phyloP scores from a whole-genome alignment of 202 grass and related monocot genomes.

The Panicum hallii region DNA sequence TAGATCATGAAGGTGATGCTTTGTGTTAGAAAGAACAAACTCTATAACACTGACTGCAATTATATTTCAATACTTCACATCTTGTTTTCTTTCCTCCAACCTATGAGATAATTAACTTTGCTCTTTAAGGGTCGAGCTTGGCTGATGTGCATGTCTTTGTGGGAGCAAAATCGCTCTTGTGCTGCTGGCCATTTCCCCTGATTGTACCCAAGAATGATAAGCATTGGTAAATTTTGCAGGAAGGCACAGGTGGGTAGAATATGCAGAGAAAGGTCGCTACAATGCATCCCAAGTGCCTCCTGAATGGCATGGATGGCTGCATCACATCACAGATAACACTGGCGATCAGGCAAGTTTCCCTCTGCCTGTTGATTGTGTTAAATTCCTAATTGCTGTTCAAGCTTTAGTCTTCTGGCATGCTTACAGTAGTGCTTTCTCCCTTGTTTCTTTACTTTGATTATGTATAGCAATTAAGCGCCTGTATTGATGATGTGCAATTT shows the following conservation, averaged over 20 bases:
- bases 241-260: constrained; percentile 93
- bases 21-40: background rate
- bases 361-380: constrained; percentile 2
- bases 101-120: constrained; percentile 1
- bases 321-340: constrained; percentile 81
- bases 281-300: constrained; percentile 96
- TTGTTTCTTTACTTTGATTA: background rate
- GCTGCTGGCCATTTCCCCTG: background rate
- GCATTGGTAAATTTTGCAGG: constrained; percentile 50
- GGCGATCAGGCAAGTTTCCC: constrained; percentile 68
- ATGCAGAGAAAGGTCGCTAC: constrained; percentile 80
- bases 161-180: background rate
- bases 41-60: background rate
- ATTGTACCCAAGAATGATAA: constrained; percentile 27
- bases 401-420: background rate
- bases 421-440: background rate
- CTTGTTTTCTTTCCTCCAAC: constrained; percentile 30
- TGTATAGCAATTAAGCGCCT: background rate
- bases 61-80: background rate
- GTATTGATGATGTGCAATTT: background rate
- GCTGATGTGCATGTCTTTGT: background rate
- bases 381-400: constrained; percentile 20
- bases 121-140: constrained; percentile 16
- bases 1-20: background rate
- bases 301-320: constrained; percentile 98